Evolutionary conservation across 1,139 yeast genomes (phyloP).

Genomic region (Candida sp.): DNA sequence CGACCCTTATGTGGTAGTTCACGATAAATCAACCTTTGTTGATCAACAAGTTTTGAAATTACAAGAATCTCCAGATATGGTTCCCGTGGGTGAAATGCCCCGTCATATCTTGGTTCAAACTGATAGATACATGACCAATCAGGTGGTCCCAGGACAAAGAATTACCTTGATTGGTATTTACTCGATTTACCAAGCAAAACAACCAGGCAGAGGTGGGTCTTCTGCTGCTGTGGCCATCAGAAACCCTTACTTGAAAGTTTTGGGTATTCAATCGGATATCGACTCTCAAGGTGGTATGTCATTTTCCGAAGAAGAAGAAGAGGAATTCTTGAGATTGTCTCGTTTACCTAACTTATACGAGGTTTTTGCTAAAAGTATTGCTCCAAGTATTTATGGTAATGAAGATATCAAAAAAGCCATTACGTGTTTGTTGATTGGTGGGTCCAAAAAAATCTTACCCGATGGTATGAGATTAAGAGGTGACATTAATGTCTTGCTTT

Average conservation of each 20-base stretch:
- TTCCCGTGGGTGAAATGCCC: conserved; percentile 99
- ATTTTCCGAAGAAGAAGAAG: conserved; percentile 94
- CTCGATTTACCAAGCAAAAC: conserved; percentile 75
- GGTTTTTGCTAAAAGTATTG: conserved; percentile 82
- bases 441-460: conserved; percentile 86
- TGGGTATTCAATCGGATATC: conserved; percentile 83
- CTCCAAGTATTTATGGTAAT: conserved; percentile 96
- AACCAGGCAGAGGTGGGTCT: conserved; percentile 32
- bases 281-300: conserved; percentile 68
- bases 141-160: conserved; percentile 92
- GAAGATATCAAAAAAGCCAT: conserved; percentile 91
- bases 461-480: conserved; percentile 98
- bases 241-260: conserved; percentile 83
- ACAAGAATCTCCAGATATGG: conserved; percentile 97
- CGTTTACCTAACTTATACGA: conserved; percentile 84
- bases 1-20: conserved; percentile 92
- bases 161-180: conserved; percentile 91
- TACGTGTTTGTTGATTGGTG: conserved; percentile 90
- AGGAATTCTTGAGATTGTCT: conserved; percentile 78
- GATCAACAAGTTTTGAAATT: conserved; percentile 94
- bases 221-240: conserved; percentile 76
- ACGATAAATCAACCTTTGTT: conserved; percentile 86
- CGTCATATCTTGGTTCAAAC: conserved; percentile 86
- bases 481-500: conserved; percentile 85
- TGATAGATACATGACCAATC: conserved; percentile 86